Conservation (phyloP, 2,329 filamentous ascomycete species). For the Phialocephala sp. region DNA sequence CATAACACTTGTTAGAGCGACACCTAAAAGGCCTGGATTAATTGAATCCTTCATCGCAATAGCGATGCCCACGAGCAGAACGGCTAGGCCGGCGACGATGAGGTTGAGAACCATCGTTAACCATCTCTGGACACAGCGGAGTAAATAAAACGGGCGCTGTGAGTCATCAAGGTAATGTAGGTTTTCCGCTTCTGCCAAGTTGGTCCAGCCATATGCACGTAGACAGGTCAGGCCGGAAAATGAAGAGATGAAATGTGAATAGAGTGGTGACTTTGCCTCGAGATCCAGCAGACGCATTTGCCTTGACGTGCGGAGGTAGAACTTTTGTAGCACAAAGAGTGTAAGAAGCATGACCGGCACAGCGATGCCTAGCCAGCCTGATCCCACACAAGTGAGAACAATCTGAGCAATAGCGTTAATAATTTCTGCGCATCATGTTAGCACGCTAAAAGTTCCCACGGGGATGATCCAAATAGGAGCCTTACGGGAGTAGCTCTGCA, state of each 20-base stretch:
- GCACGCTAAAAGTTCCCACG: background rate
- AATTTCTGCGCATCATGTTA: background rate
- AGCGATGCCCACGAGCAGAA: slow-evolving; percentile 43
- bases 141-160: slow-evolving; percentile 61
- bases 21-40: slow-evolving; percentile 19
- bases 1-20: slow-evolving; percentile 51
- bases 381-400: background rate
- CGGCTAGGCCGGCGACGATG: slow-evolving; percentile 34
- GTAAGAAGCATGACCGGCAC: background rate
- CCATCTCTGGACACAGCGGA: slow-evolving; percentile 63
- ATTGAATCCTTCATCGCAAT: slow-evolving; percentile 14
- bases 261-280: slow-evolving; percentile 50
- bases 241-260: slow-evolving; percentile 52
- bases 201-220: slow-evolving; percentile 50
- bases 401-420: background rate
- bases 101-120: slow-evolving; percentile 49
- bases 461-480: background rate
- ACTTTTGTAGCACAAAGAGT: slow-evolving; percentile 42
- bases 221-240: slow-evolving; percentile 49
- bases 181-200: slow-evolving; percentile 50
- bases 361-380: background rate
- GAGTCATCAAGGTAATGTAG: slow-evolving; percentile 54
- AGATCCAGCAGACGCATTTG: slow-evolving; percentile 54
- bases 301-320: slow-evolving; percentile 53
- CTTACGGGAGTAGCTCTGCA: slow-evolving; percentile 3